Conservation (phyloP, 768 basidiomycete species). For the Mycena indigotica region DNA sequence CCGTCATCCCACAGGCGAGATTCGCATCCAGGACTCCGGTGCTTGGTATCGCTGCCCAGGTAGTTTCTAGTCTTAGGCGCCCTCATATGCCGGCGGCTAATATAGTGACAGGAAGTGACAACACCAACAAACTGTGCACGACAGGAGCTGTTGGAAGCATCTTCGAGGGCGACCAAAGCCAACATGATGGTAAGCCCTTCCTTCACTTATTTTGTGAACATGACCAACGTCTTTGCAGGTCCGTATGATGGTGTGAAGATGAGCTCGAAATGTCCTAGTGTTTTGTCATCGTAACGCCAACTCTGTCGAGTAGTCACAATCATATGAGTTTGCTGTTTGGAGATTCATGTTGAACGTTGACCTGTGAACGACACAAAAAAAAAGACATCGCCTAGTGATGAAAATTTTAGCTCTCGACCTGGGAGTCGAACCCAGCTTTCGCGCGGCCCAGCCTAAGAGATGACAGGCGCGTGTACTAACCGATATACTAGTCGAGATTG, state of each 20-base stretch:
- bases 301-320: background rate
- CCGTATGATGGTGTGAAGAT: constrained; percentile 26
- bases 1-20: constrained; percentile 43
- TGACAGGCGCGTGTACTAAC: constrained; percentile 2
- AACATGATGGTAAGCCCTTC: background rate
- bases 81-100: background rate
- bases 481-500: constrained; percentile 15
- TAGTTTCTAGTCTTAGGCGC: constrained; percentile 2
- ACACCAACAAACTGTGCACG: background rate
- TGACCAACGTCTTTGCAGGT: constrained; percentile 6
- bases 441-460: constrained; percentile 9
- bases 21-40: constrained; percentile 38
- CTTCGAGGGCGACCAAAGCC: background rate
- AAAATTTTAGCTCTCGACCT: constrained; percentile 16
- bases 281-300: background rate
- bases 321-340: too few relatives aligned
- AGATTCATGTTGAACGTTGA: too few relatives aligned
- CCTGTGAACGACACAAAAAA: background rate
- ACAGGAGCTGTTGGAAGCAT: constrained; percentile 1
- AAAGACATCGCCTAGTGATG: too few relatives aligned
- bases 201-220: constrained; percentile 16
- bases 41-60: constrained; percentile 34
- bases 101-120: background rate
- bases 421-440: constrained; percentile 21
- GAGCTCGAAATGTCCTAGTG: background rate